Evolutionary conservation across 305 asterid genomes (phyloP).

Genomic region (Fraxinus nigra): DNA sequence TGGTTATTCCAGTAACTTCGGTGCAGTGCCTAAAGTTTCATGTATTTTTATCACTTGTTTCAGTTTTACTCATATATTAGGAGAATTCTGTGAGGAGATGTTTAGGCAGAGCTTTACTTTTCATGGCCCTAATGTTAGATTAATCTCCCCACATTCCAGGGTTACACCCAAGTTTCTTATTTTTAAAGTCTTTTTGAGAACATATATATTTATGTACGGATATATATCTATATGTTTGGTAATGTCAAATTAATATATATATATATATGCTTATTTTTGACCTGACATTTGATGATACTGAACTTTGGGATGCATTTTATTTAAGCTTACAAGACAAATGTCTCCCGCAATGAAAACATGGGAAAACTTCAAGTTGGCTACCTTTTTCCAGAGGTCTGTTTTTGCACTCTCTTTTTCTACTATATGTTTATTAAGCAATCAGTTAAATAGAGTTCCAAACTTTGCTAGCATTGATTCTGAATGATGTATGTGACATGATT

Average conservation of each 20-base stretch:
- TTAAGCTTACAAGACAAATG: slow-evolving; percentile 75
- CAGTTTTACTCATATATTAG: neutral
- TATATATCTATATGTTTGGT: neutral
- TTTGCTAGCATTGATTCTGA: neutral
- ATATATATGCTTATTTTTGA: neutral
- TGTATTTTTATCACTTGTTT: neutral
- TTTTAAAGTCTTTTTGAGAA: neutral
- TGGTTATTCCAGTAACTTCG: neutral
- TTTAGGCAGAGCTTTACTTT: neutral
- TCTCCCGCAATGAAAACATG: slow-evolving; percentile 78
- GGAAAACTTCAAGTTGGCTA: slow-evolving; percentile 97
- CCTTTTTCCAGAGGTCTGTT: slow-evolving; percentile 88
- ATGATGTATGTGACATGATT: neutral
- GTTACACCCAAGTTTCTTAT: neutral
- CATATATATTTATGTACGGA: neutral
- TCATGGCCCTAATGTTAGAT: neutral
- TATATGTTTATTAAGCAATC: neutral
- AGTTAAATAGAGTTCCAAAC: neutral
- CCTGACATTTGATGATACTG: neutral
- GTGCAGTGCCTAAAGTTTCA: neutral
- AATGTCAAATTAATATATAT: neutral
- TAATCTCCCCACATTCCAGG: neutral
- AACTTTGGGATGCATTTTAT: slow-evolving; percentile 23
- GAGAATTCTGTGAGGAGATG: neutral
- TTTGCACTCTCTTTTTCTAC: neutral